Evolutionary conservation across 2,329 filamentous ascomycete genomes (phyloP), one percentile per base, ranked within the genome.

Genomic region (Metarhizium humberi): DNA sequence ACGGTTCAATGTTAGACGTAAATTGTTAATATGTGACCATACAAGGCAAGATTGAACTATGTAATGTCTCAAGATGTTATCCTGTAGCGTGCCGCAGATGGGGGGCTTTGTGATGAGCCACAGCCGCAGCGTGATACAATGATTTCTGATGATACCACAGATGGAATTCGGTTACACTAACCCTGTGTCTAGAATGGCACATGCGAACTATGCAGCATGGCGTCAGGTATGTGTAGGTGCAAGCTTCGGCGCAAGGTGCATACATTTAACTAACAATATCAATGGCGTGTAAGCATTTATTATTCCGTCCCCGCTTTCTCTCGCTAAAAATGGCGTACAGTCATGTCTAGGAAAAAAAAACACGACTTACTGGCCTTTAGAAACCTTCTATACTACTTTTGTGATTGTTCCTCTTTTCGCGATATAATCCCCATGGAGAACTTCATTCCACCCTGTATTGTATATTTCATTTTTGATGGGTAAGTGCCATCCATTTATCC

Each of bases 311-410:
- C 45, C 30, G 20, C 25, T 29, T 48, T 48, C 13, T 25, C 18
- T 46, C 43, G 43, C 43, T 46, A 1, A 30, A 8, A 30, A 30
- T 30, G 45, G 25, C 45, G 10, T 8, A 30, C 25, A 11, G 20
- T 30, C 45, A 29, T 20, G 25, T 48, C 25, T 29, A 48, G 18
- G 14, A 14, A 48, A 30, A 29, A 29, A 48, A n/a, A 48, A 30
- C 8, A 30, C 10, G 30, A 40, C 38, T 40, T 40, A 2, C 14
- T 40, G 13, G 14, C 38, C 38, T 40, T 40, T 13, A 40, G 38
- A 40, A 40, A 40, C 13, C 42, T 47, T 53, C 52, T 53, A 53
- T 53, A 32, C 45, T 53, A 49, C 45, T 53, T 49, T 49, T 53
- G 34, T 48, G 30, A 13, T 29, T 47, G 3, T 13, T 49, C 14